Conservation (phyloP, 371 early-diverging fungal genomes). For the Massospora cicadina region DNA sequence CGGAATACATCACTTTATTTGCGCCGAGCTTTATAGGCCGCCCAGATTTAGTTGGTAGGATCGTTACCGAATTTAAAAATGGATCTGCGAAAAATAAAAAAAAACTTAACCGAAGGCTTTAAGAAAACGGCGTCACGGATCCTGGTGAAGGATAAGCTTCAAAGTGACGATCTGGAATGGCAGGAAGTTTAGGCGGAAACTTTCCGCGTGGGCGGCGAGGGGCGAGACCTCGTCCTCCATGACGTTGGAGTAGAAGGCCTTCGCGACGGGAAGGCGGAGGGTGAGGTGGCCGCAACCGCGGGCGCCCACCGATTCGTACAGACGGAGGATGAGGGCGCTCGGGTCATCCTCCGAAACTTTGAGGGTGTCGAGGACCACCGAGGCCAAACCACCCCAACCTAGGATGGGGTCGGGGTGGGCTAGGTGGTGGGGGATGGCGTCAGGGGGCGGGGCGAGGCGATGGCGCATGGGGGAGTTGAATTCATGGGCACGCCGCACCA, state of each 20-base stretch:
- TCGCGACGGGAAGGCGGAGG: neutral
- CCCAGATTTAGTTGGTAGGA: no score
- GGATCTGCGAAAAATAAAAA: no score
- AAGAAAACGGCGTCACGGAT: no score
- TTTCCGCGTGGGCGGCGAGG: neutral
- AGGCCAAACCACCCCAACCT: conserved; percentile 11
- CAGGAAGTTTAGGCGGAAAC: neutral
- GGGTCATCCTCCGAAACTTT: conserved; percentile 69
- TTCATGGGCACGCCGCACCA: conserved; percentile 67
- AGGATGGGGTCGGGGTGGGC: neutral
- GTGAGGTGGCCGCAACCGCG: conserved; percentile 34
- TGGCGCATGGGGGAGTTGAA: conserved; percentile 66
- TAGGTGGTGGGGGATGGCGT: neutral
- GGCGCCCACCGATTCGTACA: conserved; percentile 90
- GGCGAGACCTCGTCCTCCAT: neutral
- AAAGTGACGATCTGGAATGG: conserved; percentile 11
- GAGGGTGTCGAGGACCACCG: conserved; percentile 72
- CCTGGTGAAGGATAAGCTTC: conserved; percentile 1
- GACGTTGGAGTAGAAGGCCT: conserved; percentile 4
- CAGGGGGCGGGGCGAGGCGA: conserved; percentile 15
- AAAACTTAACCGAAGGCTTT: no score
- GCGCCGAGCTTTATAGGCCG: no score
- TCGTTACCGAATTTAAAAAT: no score
- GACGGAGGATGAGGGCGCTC: conserved; percentile 42
- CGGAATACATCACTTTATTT: no score